phyloP scores from a whole-genome alignment of 371 early-diverging fungal genomes.

The Mucor indicus region DNA sequence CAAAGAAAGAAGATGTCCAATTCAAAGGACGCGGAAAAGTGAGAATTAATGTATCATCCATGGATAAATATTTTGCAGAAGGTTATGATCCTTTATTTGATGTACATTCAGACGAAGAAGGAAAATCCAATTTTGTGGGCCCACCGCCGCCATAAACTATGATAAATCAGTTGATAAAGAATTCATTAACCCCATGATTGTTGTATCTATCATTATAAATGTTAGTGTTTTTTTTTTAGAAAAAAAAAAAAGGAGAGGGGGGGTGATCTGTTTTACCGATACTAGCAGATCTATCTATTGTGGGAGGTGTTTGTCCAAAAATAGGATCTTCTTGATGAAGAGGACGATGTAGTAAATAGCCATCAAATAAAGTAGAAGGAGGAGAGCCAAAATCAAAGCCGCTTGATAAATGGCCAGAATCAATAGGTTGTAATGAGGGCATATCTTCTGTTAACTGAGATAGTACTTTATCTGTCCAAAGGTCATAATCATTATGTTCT shows the following conservation, averaged over 20 bases:
- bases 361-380: neutral
- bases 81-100: slow-evolving; percentile 69
- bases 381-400: slow-evolving; percentile 28
- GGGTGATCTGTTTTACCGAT: too few relatives aligned
- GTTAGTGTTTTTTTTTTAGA: too few relatives aligned
- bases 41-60: slow-evolving; percentile 38
- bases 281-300: slow-evolving; percentile 26
- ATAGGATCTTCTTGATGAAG: slow-evolving; percentile 7
- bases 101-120: slow-evolving; percentile 50
- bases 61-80: slow-evolving; percentile 73
- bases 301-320: slow-evolving; percentile 23
- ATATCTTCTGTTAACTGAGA: slow-evolving; percentile 21
- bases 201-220: neutral
- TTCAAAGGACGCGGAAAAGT: slow-evolving; percentile 40
- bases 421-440: slow-evolving; percentile 25
- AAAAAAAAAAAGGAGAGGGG: too few relatives aligned
- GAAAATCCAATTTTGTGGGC: too few relatives aligned
- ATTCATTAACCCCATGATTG: slow-evolving; percentile 26
- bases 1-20: slow-evolving; percentile 3
- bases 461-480: slow-evolving; percentile 19
- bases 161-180: slow-evolving; percentile 23
- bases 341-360: neutral
- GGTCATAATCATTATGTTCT: too few relatives aligned
- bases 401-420: slow-evolving; percentile 17
- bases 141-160: too few relatives aligned